Conservation (phyloP, 73 alveolate genomes). For the Tetrahymena borealis region DNA sequence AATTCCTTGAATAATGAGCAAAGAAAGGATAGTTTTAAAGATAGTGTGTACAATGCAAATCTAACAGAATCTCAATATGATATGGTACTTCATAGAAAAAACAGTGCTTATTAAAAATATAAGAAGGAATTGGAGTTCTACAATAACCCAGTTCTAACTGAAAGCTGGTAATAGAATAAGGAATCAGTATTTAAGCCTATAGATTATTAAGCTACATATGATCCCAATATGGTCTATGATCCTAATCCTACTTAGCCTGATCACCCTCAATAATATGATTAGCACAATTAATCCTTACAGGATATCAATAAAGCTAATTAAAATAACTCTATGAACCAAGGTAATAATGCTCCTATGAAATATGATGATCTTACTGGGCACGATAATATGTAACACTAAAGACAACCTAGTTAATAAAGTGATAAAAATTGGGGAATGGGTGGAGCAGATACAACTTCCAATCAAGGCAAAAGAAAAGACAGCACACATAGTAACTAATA, state of each 20-base stretch:
- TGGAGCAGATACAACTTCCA: background rate
- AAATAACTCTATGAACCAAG: background rate
- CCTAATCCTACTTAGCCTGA: background rate
- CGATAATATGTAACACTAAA: background rate
- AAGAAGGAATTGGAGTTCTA: background rate
- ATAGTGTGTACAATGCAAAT: background rate
- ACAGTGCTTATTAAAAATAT: background rate
- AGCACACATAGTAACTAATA: background rate
- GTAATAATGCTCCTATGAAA: background rate
- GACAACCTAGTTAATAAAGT: background rate
- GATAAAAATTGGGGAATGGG: background rate
- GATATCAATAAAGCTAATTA: background rate
- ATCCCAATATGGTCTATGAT: background rate
- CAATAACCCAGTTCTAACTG: background rate
- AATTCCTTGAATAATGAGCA: background rate
- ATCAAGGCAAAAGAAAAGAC: background rate
- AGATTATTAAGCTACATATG: background rate
- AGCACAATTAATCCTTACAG: background rate
- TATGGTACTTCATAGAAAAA: background rate
- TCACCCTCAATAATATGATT: background rate
- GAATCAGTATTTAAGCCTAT: background rate
- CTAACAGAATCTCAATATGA: background rate
- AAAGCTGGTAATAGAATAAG: background rate
- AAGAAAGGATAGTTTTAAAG: background rate
- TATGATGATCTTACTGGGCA: background rate